Evolutionary conservation across 192 early-diverging fungal genomes (phyloP), one percentile per base, ranked within the genome.

Genomic region (Rhizophagus sp.): DNA sequence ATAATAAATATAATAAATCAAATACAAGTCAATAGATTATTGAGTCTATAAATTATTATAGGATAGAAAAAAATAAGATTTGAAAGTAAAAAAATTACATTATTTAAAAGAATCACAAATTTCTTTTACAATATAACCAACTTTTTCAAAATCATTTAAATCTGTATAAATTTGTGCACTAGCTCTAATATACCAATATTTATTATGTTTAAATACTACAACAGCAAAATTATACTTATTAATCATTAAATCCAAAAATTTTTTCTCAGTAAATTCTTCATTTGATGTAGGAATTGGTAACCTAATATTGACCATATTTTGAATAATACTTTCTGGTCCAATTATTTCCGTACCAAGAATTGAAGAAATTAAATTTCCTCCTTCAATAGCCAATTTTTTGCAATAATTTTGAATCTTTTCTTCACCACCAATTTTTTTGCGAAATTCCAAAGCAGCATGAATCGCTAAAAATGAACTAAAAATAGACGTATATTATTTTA

Each of bases 231-330:
- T 84, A 63, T 87, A 81, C 25, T 84, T 82, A 75, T 85, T 81
- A 73, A 86, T 82, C 34, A 89, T 24, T 33, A 87, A 52, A 17
- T 85, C 62, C 19, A 81, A 70, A 13, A 86, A 62, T 34, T 80
- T 63, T 12, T 52, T 25, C 0, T 57, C 17, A 44, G 47, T 82
- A 34, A 79, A 68, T 69, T 39, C 33, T 22, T 84, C 72, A 15
- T 82, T 63, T 10, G 82, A 39, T 39, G 80, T 50, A 22, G 76
- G 76, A 13, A 87, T 41, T 9, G 91, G 91, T 1, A 92, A 61
- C 11, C 83, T 81, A 33, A 93, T 82, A 75, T 92, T 93, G 61
- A 89, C 87, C 92, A 93, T 93, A 6, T 82, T 68, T 34, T 73
- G 84, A 12, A 87, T 86, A 67, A 86, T 79, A 34, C 83, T 79